Conservation (phyloP, 2,329 filamentous ascomycete genomes). For the Cladosporium oxysporum region DNA sequence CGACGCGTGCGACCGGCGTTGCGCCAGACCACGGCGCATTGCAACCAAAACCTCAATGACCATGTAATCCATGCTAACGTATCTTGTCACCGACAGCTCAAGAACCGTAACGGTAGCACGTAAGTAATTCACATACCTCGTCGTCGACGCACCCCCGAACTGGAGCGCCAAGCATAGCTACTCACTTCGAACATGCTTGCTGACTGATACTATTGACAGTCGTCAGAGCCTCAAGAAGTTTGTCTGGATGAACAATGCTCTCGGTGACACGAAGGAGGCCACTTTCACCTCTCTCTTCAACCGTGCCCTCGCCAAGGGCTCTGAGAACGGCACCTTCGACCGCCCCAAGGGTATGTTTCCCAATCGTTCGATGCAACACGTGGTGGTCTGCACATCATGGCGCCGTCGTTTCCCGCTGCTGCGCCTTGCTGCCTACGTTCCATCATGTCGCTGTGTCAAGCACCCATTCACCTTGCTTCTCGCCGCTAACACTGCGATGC, state of each 20-base stretch:
- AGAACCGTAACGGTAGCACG: slow-evolving; percentile 60
- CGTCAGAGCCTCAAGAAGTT: slow-evolving; percentile 76
- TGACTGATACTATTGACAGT: slow-evolving; percentile 42
- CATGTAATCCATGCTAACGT: slow-evolving; percentile 49
- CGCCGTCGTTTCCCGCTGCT: background rate
- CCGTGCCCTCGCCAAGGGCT: slow-evolving; percentile 77
- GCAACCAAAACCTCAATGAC: slow-evolving; percentile 7
- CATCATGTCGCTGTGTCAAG: background rate
- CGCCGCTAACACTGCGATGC: slow-evolving; percentile 28
- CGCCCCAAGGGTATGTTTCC: slow-evolving; percentile 80
- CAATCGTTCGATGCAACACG: slow-evolving; percentile 28
- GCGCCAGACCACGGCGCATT: slow-evolving; percentile 13
- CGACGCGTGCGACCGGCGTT: slow-evolving; percentile 29
- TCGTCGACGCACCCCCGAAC: background rate
- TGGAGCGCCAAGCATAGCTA: background rate
- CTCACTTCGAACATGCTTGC: background rate
- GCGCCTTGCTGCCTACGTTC: background rate
- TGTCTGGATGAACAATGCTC: slow-evolving; percentile 69
- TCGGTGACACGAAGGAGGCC: slow-evolving; percentile 54
- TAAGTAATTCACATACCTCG: slow-evolving; percentile 13
- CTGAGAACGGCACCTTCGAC: slow-evolving; percentile 82
- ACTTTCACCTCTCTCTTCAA: slow-evolving; percentile 78
- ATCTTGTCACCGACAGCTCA: slow-evolving; percentile 57
- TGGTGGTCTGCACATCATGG: background rate
- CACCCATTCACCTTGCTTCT: background rate